phyloP scores from a whole-genome alignment of 2,329 filamentous ascomycete genomes.

The Colletotrichum sp. region DNA sequence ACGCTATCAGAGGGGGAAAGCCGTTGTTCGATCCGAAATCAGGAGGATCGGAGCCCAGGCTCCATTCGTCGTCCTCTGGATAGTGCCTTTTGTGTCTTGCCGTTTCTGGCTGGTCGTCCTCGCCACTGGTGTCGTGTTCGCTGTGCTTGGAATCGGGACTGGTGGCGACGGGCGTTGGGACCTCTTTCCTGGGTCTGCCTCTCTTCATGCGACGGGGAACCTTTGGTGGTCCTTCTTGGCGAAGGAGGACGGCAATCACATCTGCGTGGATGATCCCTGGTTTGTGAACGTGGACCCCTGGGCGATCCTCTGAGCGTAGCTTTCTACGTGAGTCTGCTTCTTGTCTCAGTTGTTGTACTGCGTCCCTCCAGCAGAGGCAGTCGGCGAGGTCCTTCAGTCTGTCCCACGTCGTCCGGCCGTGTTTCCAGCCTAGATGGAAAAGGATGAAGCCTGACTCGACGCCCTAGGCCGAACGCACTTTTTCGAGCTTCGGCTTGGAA shows the following conservation, averaged over 20 bases:
- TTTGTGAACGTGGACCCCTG: background rate
- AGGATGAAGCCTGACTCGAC: background rate
- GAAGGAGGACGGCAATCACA: background rate
- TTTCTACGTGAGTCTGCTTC: background rate
- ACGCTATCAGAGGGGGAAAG: background rate
- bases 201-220: background rate
- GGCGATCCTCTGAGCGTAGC: background rate
- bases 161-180: background rate
- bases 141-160: no score
- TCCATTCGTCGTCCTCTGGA: background rate
- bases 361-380: background rate
- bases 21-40: background rate
- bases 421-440: background rate
- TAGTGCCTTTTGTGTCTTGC: accelerated
- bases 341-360: background rate
- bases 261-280: background rate
- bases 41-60: background rate
- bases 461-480: background rate
- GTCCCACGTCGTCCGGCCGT: background rate
- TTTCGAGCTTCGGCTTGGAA: background rate
- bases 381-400: background rate
- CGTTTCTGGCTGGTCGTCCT: background rate
- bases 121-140: background rate
- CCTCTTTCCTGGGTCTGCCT: background rate
- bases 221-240: background rate